Evolutionary conservation across 192 early-diverging fungal genomes (phyloP), one percentile per base, ranked within the genome.

Genomic region (Coemansia erecta): DNA sequence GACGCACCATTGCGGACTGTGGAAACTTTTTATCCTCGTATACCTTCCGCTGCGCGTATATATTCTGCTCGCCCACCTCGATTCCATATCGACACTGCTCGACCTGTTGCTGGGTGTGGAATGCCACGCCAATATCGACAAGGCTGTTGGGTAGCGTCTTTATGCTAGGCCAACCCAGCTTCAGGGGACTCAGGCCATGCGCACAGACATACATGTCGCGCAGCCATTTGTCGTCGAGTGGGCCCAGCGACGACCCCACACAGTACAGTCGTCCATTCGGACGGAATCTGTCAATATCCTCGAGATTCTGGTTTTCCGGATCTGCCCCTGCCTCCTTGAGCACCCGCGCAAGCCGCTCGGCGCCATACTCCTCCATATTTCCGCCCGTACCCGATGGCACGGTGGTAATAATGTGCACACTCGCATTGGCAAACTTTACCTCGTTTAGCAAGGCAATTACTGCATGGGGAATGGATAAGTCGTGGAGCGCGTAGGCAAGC

Each of bases 131-230:
- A 46, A 76, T 56, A 35, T 70, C 67, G 0, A 76, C 40, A 1
- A 64, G 26, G 31, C 61, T 54, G 19, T 56, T 53, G 2, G 72
- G 66, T 0, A 47, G 46, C 26, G 49, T 50, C 15, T 57, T 48
- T 48, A 21, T 17, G 17, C 47, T 21, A 10, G 10, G n/a, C 47
- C 9, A 21, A n/a, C 47, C 17, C 2, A 21, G 10, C 4, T 48
- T 10, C 21, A 10, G 4, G n/a, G 47, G 47, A 23, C 41, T 55
- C 2, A 56, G 24, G 0, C 63, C 67, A 8, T 70, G 73, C 0
- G 67, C 67, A 33, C 60, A 58, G n/a, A 66, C 1, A 31, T 76
- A 76, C 28, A 76, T 56, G 11, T 70, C 73, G 13, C 67, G 52
- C 14, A 76, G 48, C 67, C 67, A 76, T n/a, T 14, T 14, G 13